Conservation (phyloP, 139 green algal genomes). For the Picochlorum costavermella region DNA sequence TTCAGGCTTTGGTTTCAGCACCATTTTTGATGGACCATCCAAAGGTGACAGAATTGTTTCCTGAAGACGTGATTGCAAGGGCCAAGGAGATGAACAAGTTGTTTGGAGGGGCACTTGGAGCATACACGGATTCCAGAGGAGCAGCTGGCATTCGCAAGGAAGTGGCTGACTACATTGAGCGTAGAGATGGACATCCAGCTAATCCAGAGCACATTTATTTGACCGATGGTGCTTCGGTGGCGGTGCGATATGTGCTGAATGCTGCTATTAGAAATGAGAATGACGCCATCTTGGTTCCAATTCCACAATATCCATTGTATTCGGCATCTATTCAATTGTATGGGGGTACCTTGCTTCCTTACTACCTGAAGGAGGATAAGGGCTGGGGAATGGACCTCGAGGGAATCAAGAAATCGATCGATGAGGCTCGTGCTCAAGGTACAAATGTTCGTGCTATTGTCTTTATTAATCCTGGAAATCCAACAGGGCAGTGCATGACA, state of each 20-base stretch:
- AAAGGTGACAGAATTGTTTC: slow-evolving; percentile 59
- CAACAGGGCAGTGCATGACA: slow-evolving; percentile 78
- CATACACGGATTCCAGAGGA: slow-evolving; percentile 81
- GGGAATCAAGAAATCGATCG: slow-evolving; percentile 31
- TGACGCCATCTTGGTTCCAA: slow-evolving; percentile 74
- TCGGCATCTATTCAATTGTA: slow-evolving; percentile 79
- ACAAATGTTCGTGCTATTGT: slow-evolving; percentile 63
- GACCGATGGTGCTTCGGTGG: slow-evolving; percentile 70
- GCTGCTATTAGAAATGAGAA: slow-evolving; percentile 46
- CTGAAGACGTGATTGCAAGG: slow-evolving; percentile 64
- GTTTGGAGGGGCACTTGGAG: slow-evolving; percentile 68
- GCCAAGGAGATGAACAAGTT: slow-evolving; percentile 57
- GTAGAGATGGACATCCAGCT: slow-evolving; percentile 61
- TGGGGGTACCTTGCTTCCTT: slow-evolving; percentile 78
- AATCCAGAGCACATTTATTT: slow-evolving; percentile 59
- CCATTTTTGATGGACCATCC: slow-evolving; percentile 75
- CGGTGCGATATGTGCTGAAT: slow-evolving; percentile 66
- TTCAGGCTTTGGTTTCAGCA: slow-evolving; percentile 62
- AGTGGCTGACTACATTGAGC: slow-evolving; percentile 56
- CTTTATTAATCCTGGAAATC: slow-evolving; percentile 97
- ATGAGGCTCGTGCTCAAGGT: slow-evolving; percentile 28
- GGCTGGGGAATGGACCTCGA: slow-evolving; percentile 71
- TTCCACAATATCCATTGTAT: slow-evolving; percentile 80
- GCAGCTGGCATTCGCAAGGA: slow-evolving; percentile 53
- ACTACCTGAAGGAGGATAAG: slow-evolving; percentile 77